Conservation (phyloP, 805 yeast genomes). For the Yarrowia yakushimensis region DNA sequence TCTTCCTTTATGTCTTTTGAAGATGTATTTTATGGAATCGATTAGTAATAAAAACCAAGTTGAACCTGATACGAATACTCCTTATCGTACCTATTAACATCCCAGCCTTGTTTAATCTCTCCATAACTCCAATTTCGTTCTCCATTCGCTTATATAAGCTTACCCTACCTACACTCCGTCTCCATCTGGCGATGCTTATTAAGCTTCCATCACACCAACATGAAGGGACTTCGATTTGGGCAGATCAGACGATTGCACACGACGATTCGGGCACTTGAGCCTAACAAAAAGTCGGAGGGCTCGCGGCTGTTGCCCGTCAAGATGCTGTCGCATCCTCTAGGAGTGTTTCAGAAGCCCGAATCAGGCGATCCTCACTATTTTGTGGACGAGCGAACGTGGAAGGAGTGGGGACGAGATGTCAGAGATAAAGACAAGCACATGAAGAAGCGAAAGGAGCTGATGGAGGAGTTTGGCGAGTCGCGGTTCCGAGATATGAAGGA, state of each 20-base stretch:
- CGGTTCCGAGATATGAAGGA: conserved; percentile 64
- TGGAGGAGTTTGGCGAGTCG: conserved; percentile 60
- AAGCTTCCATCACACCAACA: not conserved
- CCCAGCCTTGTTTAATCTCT: too few species aligned
- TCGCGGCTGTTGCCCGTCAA: conserved; percentile 7
- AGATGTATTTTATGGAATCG: too few species aligned
- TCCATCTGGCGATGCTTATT: not conserved
- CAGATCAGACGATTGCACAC: not conserved
- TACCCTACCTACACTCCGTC: not conserved
- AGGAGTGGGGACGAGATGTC: conserved; percentile 46
- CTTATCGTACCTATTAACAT: too few species aligned
- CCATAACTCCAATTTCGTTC: not conserved
- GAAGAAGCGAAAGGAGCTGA: conserved; percentile 50
- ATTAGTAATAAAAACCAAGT: too few species aligned
- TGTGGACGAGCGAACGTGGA: conserved; percentile 40
- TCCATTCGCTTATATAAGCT: not conserved
- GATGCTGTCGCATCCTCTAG: conserved; percentile 16
- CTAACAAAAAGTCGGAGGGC: conserved; percentile 22
- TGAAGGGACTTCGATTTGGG: not conserved
- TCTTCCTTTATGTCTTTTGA: too few species aligned
- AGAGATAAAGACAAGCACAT: conserved; percentile 49
- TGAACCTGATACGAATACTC: too few species aligned
- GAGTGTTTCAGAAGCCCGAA: conserved; percentile 17
- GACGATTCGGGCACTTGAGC: not conserved
- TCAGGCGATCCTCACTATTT: conserved; percentile 16